These are phyloP conservation scores for Pneumocystis wakefieldiae DNA, from an alignment of 1,139 yeast species.

Conservation along the genomic window DNA sequence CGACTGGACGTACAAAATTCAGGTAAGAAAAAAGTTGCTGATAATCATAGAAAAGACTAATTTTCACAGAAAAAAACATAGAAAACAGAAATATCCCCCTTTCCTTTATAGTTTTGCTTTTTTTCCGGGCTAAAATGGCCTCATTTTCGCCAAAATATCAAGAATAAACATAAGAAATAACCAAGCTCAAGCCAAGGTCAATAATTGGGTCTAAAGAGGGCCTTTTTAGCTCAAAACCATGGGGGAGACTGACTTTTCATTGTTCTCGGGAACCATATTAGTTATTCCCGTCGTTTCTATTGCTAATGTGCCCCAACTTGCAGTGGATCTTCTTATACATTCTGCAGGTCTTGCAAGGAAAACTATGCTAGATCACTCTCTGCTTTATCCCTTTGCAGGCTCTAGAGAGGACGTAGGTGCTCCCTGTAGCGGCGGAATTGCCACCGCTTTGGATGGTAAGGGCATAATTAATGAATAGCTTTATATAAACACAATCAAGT, in stretches of 20 bases:
- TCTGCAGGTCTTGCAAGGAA: conserved; percentile 39
- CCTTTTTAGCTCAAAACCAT: not conserved
- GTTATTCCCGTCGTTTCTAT: conserved; percentile 68
- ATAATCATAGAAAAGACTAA: too few relatives aligned
- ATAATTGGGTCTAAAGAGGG: not conserved
- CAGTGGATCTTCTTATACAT: conserved; percentile 59
- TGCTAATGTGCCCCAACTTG: conserved; percentile 80
- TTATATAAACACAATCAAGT: conserved; percentile 44
- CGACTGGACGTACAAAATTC: too few relatives aligned
- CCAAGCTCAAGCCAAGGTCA: too few relatives aligned
- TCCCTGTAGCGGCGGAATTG: not conserved
- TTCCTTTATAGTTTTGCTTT: not conserved
- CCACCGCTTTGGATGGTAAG: conserved; percentile 10
- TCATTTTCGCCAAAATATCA: not conserved
- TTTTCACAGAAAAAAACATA: not conserved
- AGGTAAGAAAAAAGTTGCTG: too few relatives aligned
- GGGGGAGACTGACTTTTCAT: not conserved
- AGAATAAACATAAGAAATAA: not conserved
- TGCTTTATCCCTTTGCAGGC: conserved; percentile 69
- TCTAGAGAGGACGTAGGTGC: conserved; percentile 31
- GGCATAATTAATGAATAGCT: conserved; percentile 14
- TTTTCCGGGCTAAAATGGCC: not conserved
- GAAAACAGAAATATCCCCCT: not conserved
- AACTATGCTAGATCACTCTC: conserved; percentile 42
- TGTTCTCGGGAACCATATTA: not conserved